phyloP scores from a whole-genome alignment of 2,329 filamentous ascomycete genomes.

The Penicillium hesseltinei region DNA sequence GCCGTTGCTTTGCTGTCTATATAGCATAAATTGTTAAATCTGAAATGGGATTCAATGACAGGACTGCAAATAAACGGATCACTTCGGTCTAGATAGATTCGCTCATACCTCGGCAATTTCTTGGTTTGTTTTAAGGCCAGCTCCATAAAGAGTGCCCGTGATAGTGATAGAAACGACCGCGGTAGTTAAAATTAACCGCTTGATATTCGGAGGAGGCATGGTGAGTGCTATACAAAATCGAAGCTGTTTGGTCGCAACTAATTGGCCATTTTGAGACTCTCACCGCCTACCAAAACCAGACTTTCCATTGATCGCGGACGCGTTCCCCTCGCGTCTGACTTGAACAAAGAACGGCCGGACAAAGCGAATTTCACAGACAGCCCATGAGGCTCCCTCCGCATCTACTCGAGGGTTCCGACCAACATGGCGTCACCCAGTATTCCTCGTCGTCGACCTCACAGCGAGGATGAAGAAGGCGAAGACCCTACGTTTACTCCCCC shows the following conservation, averaged over 20 bases:
- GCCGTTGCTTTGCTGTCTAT: conserved; percentile 48
- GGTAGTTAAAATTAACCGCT: conserved; percentile 54
- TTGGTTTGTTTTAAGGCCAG: conserved; percentile 55
- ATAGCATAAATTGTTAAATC: conserved; percentile 1
- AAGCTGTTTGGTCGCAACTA: conserved; percentile 3
- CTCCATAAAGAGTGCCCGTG: conserved; percentile 59
- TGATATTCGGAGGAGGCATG: conserved; percentile 40
- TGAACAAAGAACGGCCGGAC: conserved; percentile 7
- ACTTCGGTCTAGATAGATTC: background rate
- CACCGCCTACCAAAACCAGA: conserved; percentile 27
- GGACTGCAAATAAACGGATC: background rate
- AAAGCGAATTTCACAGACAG: conserved; percentile 1
- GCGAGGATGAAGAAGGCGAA: conserved; percentile 29
- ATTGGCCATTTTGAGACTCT: conserved; percentile 9
- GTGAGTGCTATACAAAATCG: conserved; percentile 8
- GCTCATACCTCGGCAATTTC: conserved; percentile 52
- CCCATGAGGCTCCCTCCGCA: conserved; percentile 3
- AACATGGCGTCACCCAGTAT: conserved; percentile 30
- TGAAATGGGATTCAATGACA: background rate
- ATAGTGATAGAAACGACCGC: conserved; percentile 57
- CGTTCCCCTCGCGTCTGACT: conserved; percentile 24
- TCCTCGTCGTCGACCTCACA: conserved; percentile 31
- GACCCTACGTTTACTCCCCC: conserved; percentile 22
- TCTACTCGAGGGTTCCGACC: conserved; percentile 1
- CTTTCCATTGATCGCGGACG: conserved; percentile 26